Base-by-base conservation (phyloP, 306 rosid species). In the Gastrolobium bilobum region DNA sequence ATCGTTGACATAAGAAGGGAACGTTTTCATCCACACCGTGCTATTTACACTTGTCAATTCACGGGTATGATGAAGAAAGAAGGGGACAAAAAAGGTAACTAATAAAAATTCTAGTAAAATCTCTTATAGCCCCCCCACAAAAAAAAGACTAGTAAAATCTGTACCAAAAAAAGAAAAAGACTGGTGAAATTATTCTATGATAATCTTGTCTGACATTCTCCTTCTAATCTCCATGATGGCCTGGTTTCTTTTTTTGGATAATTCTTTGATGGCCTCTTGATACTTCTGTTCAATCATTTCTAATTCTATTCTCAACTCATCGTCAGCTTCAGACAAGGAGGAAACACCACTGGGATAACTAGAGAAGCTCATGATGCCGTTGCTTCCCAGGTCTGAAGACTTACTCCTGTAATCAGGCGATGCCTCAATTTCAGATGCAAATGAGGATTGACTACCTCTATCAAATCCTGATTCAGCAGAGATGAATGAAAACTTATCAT, bases 211-310 rank as follows among this genome's bases (percentile, higher is more conserved):
- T 30, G 79, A 73, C 77, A 81, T 54, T 81, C 77, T 85, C 51
- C 65, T 85, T 68, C 75, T 89, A 39, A 75, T 61, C 50, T 89
- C 87, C 81, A 75, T 40, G 74, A 87, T 83, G 51, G 93, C 89
- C 56, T 72, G 64, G 5, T 66, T 8, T 76, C 76, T 87, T 82
- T 47, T 79, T 34, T 30, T 70, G 10, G 71, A 87, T 39, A 84
- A 77, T 39, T 83, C 89, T 72, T 76, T 81, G 6, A 87, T 58
- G 43, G 83, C 88, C 20, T 81, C 83, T 43, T 68, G 76, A 64
- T 78, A 87, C 52, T 79, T 78, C 33, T 79, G 84, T 69, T 89
- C 93, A 38, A 89, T 89, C 77, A 39, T 52, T 69, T 83, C 86
- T 69, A 89, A 57, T 78, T 87, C 88, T 73, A 8, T 6, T 81